Evolutionary conservation across 495 filamentous ascomycete species (phyloP).

Genomic region (Penicillium cosmopolitanum): DNA sequence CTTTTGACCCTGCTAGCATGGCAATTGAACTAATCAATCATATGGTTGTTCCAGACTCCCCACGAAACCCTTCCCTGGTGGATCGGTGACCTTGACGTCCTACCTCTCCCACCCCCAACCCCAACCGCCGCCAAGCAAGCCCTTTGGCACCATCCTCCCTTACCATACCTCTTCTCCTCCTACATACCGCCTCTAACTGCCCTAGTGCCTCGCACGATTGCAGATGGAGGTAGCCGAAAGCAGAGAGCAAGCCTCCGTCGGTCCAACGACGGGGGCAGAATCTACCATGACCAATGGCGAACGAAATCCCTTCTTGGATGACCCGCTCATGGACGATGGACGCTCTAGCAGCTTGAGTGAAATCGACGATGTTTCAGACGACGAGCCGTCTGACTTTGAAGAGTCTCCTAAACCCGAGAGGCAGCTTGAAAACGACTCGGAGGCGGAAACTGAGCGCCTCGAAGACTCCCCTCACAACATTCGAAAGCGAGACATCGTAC

Average conservation of each 20-base stretch:
- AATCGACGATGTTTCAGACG: conserved; percentile 76
- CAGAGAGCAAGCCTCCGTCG: conserved; percentile 42
- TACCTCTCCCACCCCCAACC: conserved; percentile 25
- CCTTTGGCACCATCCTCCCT: conserved; percentile 8
- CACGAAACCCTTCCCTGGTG: conserved; percentile 10
- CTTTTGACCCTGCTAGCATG: conserved; percentile 21
- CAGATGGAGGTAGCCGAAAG: conserved; percentile 50
- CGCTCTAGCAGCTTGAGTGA: conserved; percentile 85
- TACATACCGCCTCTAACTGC: conserved; percentile 6
- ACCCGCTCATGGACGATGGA: conserved; percentile 47
- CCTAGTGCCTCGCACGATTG: conserved; percentile 1
- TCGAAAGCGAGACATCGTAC: conserved; percentile 63
- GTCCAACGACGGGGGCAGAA: conserved; percentile 38
- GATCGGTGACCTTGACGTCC: conserved; percentile 28
- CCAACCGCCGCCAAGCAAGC: conserved; percentile 20
- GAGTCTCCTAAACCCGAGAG: conserved; percentile 44
- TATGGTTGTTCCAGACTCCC: conserved; percentile 22
- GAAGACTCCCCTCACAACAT: conserved; percentile 86
- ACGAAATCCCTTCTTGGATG: conserved; percentile 42
- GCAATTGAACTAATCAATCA: conserved; percentile 33
- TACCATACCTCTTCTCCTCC: conserved; percentile 10
- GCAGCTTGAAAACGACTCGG: conserved; percentile 77
- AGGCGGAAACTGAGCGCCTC: conserved; percentile 95
- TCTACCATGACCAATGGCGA: conserved; percentile 43
- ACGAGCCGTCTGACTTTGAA: conserved; percentile 60